These are phyloP conservation scores for Noccaea caerulescens DNA, from an alignment of 345 rosid genomes.

Conservation along the genomic window DNA sequence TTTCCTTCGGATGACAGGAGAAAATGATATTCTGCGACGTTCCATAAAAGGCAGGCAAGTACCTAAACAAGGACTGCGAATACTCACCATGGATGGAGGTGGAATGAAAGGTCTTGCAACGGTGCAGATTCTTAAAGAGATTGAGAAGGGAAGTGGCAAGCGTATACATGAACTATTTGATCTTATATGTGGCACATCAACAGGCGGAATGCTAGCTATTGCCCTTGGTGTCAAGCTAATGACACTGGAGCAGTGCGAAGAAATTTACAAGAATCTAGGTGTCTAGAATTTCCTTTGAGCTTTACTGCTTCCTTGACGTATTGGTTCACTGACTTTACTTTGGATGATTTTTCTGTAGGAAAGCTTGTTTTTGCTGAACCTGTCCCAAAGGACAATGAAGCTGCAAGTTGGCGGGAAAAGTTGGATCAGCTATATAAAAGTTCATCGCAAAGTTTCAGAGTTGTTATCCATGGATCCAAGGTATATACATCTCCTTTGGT, in stretches of 20 bases:
- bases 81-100: slow-evolving; percentile 99
- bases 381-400: slow-evolving; percentile 92
- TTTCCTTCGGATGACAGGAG: slow-evolving; percentile 61
- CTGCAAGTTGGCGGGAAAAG: slow-evolving; percentile 99
- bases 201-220: slow-evolving; percentile 98
- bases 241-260: slow-evolving; percentile 90
- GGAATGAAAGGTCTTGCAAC: slow-evolving; percentile 99
- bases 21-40: slow-evolving; percentile 90
- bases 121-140: slow-evolving; percentile 94
- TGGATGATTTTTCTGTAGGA: slow-evolving; percentile 53
- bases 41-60: slow-evolving; percentile 88
- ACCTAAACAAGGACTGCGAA: slow-evolving; percentile 91
- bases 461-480: slow-evolving; percentile 99
- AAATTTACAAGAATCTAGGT: slow-evolving; percentile 98
- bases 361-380: slow-evolving; percentile 98
- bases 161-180: slow-evolving; percentile 95
- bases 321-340: slow-evolving; percentile 36
- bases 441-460: slow-evolving; percentile 98
- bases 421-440: slow-evolving; percentile 96
- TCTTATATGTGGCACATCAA: slow-evolving; percentile 98
- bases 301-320: slow-evolving; percentile 6
- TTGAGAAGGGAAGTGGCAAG: slow-evolving; percentile 96
- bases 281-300: slow-evolving; percentile 30
- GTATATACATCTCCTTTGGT: slow-evolving; percentile 49
- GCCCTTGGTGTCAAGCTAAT: slow-evolving; percentile 94